Percentiles rank a stretch among this genome's conserved stretches.
These are phyloP conservation scores for Lipomyces lipofer DNA, from an alignment of 805 yeast genomes.

Conservation along the genomic window DNA sequence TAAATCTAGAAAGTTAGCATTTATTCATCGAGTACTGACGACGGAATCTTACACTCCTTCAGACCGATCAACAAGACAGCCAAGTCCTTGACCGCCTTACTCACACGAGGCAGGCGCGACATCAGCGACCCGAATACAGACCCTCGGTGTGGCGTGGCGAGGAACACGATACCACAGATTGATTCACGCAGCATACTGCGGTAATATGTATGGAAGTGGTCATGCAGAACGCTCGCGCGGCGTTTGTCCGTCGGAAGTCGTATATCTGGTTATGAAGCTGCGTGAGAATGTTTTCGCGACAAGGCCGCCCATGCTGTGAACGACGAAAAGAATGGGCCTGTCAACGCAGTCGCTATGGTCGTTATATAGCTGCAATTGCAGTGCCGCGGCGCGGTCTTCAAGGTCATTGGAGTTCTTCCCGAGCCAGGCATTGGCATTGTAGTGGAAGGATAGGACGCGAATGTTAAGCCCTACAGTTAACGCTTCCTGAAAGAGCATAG, in stretches of 20 bases:
- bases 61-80: no score
- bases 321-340: slow-evolving; percentile 6
- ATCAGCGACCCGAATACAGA: background rate
- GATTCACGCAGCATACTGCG: background rate
- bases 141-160: slow-evolving; percentile 7
- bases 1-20: no score
- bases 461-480: background rate
- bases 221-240: no score
- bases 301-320: slow-evolving; percentile 9
- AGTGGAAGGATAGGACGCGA: background rate
- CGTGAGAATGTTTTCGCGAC: background rate
- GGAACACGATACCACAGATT: slow-evolving; percentile 2
- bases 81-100: no score
- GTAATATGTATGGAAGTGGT: no score
- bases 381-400: background rate
- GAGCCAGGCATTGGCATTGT: slow-evolving; percentile 8
- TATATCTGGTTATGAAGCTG: background rate
- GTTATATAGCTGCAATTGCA: background rate
- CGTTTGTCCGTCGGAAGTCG: no score
- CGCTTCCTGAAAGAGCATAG: background rate
- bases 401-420: slow-evolving; percentile 4
- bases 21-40: no score
- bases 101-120: no score
- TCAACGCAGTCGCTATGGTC: background rate
- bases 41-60: no score